phyloP scores from a whole-genome alignment of 164 flowering plant genomes.

The Umbilicus rupestris region DNA sequence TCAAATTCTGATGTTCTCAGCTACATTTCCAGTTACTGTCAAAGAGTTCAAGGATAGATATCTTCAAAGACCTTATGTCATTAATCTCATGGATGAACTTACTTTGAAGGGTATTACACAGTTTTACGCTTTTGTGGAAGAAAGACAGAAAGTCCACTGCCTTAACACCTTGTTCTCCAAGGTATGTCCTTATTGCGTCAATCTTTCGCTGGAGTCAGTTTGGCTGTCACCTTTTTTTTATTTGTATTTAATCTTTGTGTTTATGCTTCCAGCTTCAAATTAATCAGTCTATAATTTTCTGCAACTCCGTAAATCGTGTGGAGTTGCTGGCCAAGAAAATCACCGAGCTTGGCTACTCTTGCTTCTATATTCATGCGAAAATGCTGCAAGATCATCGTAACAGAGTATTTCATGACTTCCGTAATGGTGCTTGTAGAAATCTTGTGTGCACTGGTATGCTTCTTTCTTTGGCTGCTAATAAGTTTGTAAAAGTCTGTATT shows the following conservation, averaged over 20 bases:
- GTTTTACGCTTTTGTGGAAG: constrained; percentile 95
- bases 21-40: background rate
- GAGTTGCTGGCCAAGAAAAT: constrained; percentile 95
- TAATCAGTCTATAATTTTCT: constrained; percentile 93
- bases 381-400: constrained; percentile 98
- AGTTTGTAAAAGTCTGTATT: background rate
- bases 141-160: constrained; percentile 95
- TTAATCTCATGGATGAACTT: constrained; percentile 68
- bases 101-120: constrained; percentile 98
- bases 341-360: constrained; percentile 98
- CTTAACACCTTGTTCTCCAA: constrained; percentile 93
- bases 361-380: constrained; percentile 96
- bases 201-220: background rate
- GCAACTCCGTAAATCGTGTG: constrained; percentile 96
- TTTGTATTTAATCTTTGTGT: constrained; percentile 7
- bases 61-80: constrained; percentile 66
- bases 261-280: constrained; percentile 78
- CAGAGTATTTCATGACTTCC: constrained; percentile 96
- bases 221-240: background rate
- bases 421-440: constrained; percentile 98
- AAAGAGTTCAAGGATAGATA: constrained; percentile 27
- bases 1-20: constrained; percentile 44
- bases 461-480: background rate
- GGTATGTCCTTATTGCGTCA: constrained; percentile 32
- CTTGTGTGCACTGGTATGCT: constrained; percentile 90